These are phyloP conservation scores for Monosporascus sp. DNA, from an alignment of 2,329 filamentous ascomycete genomes.

Conservation along the genomic window DNA sequence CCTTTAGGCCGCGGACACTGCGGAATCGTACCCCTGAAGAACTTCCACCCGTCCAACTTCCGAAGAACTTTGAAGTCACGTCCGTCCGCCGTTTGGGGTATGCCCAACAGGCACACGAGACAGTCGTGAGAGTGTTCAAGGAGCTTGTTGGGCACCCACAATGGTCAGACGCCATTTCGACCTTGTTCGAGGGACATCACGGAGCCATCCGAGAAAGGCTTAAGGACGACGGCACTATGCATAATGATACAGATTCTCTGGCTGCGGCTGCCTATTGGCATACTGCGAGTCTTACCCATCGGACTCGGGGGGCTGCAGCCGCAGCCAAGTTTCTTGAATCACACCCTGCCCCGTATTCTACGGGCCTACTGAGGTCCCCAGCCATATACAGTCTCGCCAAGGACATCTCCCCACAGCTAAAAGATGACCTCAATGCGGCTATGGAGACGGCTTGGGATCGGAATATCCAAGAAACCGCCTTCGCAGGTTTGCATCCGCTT, in stretches of 20 bases:
- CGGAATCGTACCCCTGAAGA: slow-evolving; percentile 30
- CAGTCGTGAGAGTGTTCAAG: slow-evolving; percentile 9
- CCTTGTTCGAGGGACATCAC: background rate
- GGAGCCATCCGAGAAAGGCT: background rate
- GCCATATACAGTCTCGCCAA: too few relatives aligned
- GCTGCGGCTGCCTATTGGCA: slow-evolving; percentile 10
- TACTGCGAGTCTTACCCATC: background rate
- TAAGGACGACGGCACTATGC: background rate
- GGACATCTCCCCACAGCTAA: background rate
- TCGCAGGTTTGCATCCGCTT: slow-evolving; percentile 12
- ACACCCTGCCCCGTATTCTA: slow-evolving; percentile 2
- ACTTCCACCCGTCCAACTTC: slow-evolving; percentile 49
- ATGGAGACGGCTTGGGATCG: background rate
- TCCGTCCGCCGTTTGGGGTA: slow-evolving; percentile 41
- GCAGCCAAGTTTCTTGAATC: slow-evolving; percentile 3
- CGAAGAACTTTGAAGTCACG: slow-evolving; percentile 49
- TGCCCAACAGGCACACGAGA: slow-evolving; percentile 8
- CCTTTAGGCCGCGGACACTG: slow-evolving; percentile 14
- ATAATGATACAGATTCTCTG: slow-evolving; percentile 5
- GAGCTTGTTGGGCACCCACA: background rate
- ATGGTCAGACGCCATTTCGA: background rate
- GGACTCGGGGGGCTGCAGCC: slow-evolving; percentile 4
- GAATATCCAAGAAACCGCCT: slow-evolving; percentile 5
- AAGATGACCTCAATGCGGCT: background rate
- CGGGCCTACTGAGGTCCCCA: background rate